Base-by-base conservation (phyloP, 2,329 filamentous ascomycete genomes). In the Beauveria bassiana region DNA sequence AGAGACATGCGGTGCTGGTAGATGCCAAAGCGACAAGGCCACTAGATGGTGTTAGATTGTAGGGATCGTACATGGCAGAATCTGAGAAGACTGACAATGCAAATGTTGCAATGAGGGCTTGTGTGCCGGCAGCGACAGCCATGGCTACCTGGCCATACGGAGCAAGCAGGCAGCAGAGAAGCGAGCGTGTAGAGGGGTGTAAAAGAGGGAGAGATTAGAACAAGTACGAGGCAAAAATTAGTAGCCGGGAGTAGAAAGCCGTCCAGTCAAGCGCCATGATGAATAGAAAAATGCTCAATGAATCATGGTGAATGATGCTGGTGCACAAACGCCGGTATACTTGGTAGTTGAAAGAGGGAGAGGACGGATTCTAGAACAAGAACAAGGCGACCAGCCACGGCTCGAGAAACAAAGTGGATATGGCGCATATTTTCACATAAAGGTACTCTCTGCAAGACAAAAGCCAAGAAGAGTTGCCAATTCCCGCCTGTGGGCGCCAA, bases 1-100 rank as follows among this genome's bases (percentile, higher is more conserved):
- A 72, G 66, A 81, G 73, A 70, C 80, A 73, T 65, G 79, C 72
- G 56, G 77, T 75, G 50, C 74, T 75, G 55, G 77, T 75, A 34
- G 81, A 79, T 59, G 81, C 78, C 68, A 80, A 80, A 66, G 83
- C 75, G 61, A 84, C 75, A 64, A 82, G 77, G 65, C 82, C 83
- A 73, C 81, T 79, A n/a, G 12, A 24, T 9, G 22, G 2, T 40
- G n/a, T 57, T 51, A 62, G 14, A 22, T 16, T 20, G 20, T 14
- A 18, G 9, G 18, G 3, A 49, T 16, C 12, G 4, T 18, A 5
- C 2, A 18, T n/a, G 14, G 43, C 8, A n/a, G 18, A 24, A 22
- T 1, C 10, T 24, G 8, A 24, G 43, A 50, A 31, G 16, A 78
- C 80, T 76, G 46, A 83, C 81, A 84, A 84, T 62, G 75, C 72